Evolutionary conservation across 2,329 filamentous ascomycete species (phyloP).

Genomic region (Xylaria sp.): DNA sequence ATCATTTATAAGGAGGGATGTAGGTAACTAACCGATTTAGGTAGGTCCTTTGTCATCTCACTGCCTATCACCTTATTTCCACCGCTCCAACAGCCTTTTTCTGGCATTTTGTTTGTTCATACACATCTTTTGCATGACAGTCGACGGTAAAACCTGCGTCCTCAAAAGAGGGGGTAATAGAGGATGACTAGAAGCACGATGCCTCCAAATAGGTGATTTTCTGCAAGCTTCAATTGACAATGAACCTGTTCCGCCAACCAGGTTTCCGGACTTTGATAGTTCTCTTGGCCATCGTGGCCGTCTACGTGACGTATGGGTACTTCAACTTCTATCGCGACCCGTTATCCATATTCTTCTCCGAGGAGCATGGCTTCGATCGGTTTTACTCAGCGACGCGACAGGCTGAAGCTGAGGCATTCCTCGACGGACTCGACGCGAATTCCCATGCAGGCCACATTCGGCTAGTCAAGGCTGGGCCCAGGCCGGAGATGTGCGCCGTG

Average conservation of each 20-base stretch:
- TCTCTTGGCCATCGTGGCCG: conserved; percentile 41
- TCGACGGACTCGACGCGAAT: conserved; percentile 41
- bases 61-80: background rate
- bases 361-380: conserved; percentile 48
- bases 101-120: background rate
- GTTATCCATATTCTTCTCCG: conserved; percentile 50
- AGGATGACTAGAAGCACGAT: conserved; percentile 13
- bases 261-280: conserved; percentile 45
- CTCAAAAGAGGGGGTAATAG: conserved; percentile 8
- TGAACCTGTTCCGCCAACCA: conserved; percentile 42
- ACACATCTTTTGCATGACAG: background rate
- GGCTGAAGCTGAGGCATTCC: conserved; percentile 46
- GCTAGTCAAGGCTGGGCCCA: conserved; percentile 42
- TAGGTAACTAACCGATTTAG: background rate
- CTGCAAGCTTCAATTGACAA: conserved; percentile 17
- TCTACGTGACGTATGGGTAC: conserved; percentile 48
- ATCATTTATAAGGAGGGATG: too few species aligned
- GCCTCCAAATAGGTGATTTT: conserved; percentile 7
- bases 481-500: conserved; percentile 46
- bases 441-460: conserved; percentile 31
- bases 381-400: conserved; percentile 49
- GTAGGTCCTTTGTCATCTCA: background rate
- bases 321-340: conserved; percentile 50
- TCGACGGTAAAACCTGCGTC: conserved; percentile 8
- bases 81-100: background rate